Evolutionary conservation across 106 monocot genomes (phyloP).

Genomic region (Dendrobium huoshanense): DNA sequence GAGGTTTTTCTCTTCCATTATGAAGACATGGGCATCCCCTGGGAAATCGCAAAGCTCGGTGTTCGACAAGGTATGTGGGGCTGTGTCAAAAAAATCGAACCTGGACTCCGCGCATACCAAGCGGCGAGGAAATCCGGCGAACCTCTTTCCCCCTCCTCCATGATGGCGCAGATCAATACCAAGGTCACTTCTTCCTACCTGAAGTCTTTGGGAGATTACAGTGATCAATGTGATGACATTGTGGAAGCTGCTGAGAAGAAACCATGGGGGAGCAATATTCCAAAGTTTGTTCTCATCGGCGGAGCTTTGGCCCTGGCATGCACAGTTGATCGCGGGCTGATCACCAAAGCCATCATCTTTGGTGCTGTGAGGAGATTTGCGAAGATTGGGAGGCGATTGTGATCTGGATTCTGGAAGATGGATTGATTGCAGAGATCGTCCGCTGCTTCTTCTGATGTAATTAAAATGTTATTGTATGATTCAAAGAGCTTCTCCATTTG

Average conservation of each 20-base stretch:
- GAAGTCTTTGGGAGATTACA: conserved; percentile 22
- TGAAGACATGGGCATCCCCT: conserved; percentile 96
- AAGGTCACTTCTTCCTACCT: conserved; percentile 38
- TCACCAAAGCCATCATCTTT: conserved; percentile 78
- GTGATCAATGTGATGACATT: conserved; percentile 13
- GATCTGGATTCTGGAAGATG: neutral
- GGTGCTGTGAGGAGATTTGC: conserved; percentile 74
- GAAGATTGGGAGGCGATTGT: conserved; percentile 32
- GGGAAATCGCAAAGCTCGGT: conserved; percentile 88
- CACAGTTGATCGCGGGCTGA: conserved; percentile 55
- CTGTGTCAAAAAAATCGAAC: conserved; percentile 75
- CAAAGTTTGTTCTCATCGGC: conserved; percentile 48
- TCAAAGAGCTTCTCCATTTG: neutral
- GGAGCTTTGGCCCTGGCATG: conserved; percentile 67
- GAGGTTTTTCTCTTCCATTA: conserved; percentile 91
- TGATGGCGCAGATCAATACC: conserved; percentile 49
- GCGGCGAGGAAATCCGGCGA: conserved; percentile 26
- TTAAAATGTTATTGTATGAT: neutral
- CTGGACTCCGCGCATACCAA: conserved; percentile 82
- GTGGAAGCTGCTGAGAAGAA: conserved; percentile 29
- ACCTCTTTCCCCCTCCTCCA: conserved; percentile 35
- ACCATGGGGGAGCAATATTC: conserved; percentile 30
- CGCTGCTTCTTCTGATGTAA: neutral
- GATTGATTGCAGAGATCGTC: no score
- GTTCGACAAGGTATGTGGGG: conserved; percentile 94